Percentiles rank a stretch among this genome's conserved stretches.
phyloP scores from a whole-genome alignment of 78 protist species.

The Cyanophora paradoxa region DNA sequence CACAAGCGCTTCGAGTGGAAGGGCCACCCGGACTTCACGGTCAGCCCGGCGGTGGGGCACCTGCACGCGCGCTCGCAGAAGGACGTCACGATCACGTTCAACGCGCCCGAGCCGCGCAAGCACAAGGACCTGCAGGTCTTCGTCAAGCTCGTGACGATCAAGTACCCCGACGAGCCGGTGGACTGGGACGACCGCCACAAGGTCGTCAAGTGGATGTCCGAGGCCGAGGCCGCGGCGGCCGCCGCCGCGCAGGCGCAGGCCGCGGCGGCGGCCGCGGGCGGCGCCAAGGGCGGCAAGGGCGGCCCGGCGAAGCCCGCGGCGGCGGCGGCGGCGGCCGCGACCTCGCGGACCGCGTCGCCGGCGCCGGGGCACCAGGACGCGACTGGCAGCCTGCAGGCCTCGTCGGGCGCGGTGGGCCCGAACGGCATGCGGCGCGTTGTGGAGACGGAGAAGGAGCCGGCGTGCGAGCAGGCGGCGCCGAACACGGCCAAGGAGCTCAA shows the following conservation, averaged over 20 bases:
- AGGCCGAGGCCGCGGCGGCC: not conserved
- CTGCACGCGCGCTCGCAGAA: constrained; percentile 13
- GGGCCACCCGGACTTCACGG: not conserved
- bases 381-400: too few species aligned
- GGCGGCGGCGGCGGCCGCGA: not conserved
- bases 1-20: constrained; percentile 30
- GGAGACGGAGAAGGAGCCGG: constrained; percentile 4
- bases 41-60: constrained; percentile 39
- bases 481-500: not conserved
- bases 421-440: not conserved
- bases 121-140: not conserved
- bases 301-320: not conserved
- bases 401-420: too few species aligned
- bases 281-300: too few species aligned
- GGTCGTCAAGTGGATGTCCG: not conserved
- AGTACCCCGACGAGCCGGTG: not conserved
- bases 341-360: not conserved
- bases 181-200: constrained; percentile 40
- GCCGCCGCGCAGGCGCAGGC: not conserved
- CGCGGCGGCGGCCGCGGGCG: not conserved
- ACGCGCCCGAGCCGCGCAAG: not conserved
- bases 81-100: constrained; percentile 16
- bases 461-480: not conserved
- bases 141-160: not conserved
- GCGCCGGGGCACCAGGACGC: too few species aligned